A percentile compares a stretch with the other conserved stretches of the same genome.
phyloP scores from a whole-genome alignment of 345 rosid species.

The Gossypium rotundifolium region DNA sequence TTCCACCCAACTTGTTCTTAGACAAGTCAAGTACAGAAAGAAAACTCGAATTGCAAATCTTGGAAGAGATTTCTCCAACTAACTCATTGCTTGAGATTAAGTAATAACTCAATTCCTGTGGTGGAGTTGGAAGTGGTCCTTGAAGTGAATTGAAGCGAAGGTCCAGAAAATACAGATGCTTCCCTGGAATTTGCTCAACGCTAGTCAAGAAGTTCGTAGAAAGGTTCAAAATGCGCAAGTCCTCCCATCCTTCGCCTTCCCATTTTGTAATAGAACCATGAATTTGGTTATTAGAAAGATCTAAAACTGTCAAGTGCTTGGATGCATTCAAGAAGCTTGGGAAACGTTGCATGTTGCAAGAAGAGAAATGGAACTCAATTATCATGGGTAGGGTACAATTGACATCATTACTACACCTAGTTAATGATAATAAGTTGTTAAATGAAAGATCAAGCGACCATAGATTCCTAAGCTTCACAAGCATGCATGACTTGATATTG shows the following conservation, averaged over 20 bases:
- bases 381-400: not conserved
- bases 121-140: slow-evolving; percentile 7
- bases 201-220: not conserved
- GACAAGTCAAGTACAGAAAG: not conserved
- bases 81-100: not conserved
- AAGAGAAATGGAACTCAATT: rapidly evolving
- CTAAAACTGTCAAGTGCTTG: not conserved
- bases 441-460: no score
- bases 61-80: not conserved
- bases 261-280: not conserved
- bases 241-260: not conserved
- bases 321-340: not conserved
- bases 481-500: no score
- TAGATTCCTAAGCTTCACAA: no score
- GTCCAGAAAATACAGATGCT: not conserved
- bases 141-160: slow-evolving; percentile 4
- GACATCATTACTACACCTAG: no score
- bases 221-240: not conserved
- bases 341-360: not conserved
- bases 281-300: not conserved
- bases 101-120: rapidly evolving
- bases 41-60: not conserved
- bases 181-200: not conserved
- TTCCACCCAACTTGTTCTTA: slow-evolving; percentile 21
- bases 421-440: no score